These are phyloP conservation scores for Capsella bursapastoris DNA, from an alignment of 345 rosid genomes.

Conservation along the genomic window DNA sequence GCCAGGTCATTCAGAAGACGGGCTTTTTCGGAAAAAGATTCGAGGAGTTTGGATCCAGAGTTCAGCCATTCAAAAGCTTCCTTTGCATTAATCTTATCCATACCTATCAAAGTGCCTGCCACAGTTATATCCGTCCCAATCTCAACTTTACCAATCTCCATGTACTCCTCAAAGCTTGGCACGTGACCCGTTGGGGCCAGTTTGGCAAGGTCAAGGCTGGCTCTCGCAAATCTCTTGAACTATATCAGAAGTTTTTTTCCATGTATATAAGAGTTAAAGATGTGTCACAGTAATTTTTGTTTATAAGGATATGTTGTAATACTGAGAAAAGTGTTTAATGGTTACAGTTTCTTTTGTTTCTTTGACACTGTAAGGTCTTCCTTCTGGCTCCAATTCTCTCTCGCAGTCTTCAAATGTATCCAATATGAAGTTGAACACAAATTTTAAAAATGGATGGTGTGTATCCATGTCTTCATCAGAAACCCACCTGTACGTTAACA, in stretches of 20 bases:
- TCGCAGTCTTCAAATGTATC: constrained; percentile 4
- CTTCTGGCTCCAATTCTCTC: constrained; percentile 4
- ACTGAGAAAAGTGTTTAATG: neutral
- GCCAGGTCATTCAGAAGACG: neutral
- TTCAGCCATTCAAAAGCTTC: neutral
- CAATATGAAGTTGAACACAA: constrained; percentile 3
- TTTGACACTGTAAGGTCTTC: neutral
- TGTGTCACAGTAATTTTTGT: too few relatives aligned
- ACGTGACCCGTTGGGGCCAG: constrained; percentile 23
- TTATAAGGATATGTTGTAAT: too few relatives aligned
- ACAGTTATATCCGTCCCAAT: neutral
- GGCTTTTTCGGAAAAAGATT: neutral
- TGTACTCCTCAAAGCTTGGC: constrained; percentile 32
- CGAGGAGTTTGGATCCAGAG: neutral
- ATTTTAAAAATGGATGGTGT: constrained; percentile 16
- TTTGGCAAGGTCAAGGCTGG: neutral
- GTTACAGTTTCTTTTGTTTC: constrained; percentile 27
- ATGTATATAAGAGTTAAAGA: too few relatives aligned
- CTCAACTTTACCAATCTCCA: constrained; percentile 14
- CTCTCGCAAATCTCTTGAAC: neutral
- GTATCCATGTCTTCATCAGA: constrained; percentile 14
- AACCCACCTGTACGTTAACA: constrained; percentile 36
- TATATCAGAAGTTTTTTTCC: neutral
- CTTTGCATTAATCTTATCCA: neutral
- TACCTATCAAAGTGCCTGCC: constrained; percentile 8